Base-by-base conservation (phyloP, 345 rosid genomes). In the Salix udensis region DNA sequence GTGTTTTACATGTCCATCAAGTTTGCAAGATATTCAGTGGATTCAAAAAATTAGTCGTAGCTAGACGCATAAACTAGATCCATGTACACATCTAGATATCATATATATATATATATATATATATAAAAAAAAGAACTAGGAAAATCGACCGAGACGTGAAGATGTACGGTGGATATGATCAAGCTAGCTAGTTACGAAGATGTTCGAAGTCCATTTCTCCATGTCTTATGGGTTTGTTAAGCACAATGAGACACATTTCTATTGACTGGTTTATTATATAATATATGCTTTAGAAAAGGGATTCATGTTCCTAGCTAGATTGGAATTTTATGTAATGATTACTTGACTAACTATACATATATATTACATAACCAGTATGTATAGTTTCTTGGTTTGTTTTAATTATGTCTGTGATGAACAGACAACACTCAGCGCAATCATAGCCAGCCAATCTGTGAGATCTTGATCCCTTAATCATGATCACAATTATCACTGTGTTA, bases 361-460 rank as follows among this genome's bases (percentile, higher is more conserved):
- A 31, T 24, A 19, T 6, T 66, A 66, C 40, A 16, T 67, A 75
- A 71, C 73, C 77, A 69, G 11, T 39, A 39, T 26, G 67, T 42
- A 74, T 42, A 74, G 87, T 68, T 79, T 79, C 82, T 77, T 79
- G 80, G 86, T 86, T 81, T 86, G 82, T 86, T 85, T 55, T 81
- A 34, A 34, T 34, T 0, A 79, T 90, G 95, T 88, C 89, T 80
- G 81, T 72, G 74, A 86, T 81, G 71, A 84, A 80, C 81, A 80
- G 90, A 86, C 92, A 84, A 61, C 50, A 74, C 80, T 82, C 88
- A 78, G 88, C 91, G 87, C 82, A 87, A 89, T 89, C 88, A 84
- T 82, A 88, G 97, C 95, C 81, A 88, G 97, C 95, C 86, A 89
- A 84, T 83, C 83, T 87, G 86, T 83, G 70, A 85, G 88, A 85